phyloP scores from a whole-genome alignment of 306 rosid genomes.

The Trifolium pratense region DNA sequence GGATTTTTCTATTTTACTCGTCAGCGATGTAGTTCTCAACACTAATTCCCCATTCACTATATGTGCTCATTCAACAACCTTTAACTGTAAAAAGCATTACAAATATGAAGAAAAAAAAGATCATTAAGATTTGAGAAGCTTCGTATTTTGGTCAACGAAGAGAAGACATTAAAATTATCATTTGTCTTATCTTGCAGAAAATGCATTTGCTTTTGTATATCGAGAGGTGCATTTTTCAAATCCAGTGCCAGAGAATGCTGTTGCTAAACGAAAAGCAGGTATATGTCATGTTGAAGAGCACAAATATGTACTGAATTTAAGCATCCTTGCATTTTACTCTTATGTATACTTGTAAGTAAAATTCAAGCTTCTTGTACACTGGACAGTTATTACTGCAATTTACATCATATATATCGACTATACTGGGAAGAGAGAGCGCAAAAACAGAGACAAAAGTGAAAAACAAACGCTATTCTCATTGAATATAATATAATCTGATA shows the following conservation, averaged over 20 bases:
- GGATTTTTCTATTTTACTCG: neutral
- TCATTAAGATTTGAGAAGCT: neutral
- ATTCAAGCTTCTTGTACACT: conserved; percentile 27
- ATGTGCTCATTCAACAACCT: conserved; percentile 17
- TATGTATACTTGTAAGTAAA: conserved; percentile 17
- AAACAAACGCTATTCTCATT: neutral
- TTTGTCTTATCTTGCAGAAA: conserved; percentile 54
- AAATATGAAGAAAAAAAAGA: neutral
- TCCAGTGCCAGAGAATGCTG: conserved; percentile 49
- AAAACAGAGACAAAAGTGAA: neutral
- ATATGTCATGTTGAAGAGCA: conserved; percentile 31
- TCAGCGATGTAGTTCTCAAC: neutral
- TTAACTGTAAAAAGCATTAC: conserved; percentile 22
- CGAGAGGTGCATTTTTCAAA: conserved; percentile 64
- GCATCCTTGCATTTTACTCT: conserved; percentile 34
- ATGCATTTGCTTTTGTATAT: conserved; percentile 82
- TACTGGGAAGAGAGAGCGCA: no score
- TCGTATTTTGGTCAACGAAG: conserved; percentile 19
- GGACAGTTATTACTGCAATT: no score
- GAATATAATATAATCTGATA: neutral
- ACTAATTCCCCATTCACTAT: conserved; percentile 5
- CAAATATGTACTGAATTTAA: conserved; percentile 3
- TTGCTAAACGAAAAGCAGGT: conserved; percentile 89
- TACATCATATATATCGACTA: no score
- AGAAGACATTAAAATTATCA: neutral